A percentile compares a stretch with the other conserved stretches of the same genome.
Conservation (phyloP, 257 asterid genomes). For the Solanum tacnaense region DNA sequence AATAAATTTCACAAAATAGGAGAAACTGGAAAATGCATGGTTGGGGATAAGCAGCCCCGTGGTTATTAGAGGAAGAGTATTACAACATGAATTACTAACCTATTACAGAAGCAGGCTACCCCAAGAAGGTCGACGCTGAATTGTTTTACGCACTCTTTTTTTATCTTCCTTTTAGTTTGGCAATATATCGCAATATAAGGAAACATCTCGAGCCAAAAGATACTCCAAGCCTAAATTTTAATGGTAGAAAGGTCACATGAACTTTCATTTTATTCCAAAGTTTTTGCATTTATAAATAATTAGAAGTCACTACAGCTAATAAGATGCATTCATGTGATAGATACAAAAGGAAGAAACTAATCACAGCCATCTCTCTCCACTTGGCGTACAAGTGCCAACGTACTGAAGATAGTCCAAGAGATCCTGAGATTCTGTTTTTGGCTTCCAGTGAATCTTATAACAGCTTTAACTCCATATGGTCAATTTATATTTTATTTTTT, state of each 20-base stretch:
- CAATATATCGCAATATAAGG: not conserved
- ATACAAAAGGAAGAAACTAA: not conserved
- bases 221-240: not conserved
- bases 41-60: not conserved
- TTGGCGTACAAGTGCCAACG: not conserved
- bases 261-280: not conserved
- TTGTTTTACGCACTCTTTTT: not conserved
- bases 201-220: not conserved
- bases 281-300: not conserved
- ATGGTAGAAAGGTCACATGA: not conserved
- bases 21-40: not conserved
- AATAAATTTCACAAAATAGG: not conserved
- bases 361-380: not conserved
- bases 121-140: not conserved
- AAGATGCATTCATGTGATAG: not conserved
- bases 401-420: not conserved
- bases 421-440: not conserved
- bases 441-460: not conserved
- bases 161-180: not conserved
- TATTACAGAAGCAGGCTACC: not conserved
- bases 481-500: not conserved
- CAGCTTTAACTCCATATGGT: not conserved
- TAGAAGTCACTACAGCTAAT: not conserved
- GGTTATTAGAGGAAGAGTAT: not conserved
- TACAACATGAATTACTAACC: not conserved